Percentiles rank a stretch among this genome's conserved stretches.
These are phyloP conservation scores for Diaporthe longicolla DNA, from an alignment of 2,329 filamentous ascomycete species.

Conservation along the genomic window DNA sequence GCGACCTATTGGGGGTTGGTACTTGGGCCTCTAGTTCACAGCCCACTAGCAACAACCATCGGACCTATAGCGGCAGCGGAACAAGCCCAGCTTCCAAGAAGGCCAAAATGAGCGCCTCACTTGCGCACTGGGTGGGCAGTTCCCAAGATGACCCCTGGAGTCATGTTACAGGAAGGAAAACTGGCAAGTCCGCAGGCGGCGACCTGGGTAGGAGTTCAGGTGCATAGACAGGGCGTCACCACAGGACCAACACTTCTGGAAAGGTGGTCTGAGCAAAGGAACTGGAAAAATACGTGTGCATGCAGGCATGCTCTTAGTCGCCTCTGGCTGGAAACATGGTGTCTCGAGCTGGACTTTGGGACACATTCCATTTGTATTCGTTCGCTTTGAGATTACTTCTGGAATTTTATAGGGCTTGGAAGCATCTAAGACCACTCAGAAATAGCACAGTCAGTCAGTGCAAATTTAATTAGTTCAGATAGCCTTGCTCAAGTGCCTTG, in stretches of 20 bases:
- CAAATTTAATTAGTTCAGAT: background rate
- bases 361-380: too few species aligned
- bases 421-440: background rate
- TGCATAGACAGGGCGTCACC: background rate
- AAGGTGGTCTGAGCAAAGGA: background rate
- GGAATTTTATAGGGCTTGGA: background rate
- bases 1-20: background rate
- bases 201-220: background rate
- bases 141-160: slow-evolving; percentile 21
- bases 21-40: background rate
- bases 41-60: background rate
- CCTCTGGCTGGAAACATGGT: background rate
- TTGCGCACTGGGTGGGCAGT: background rate
- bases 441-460: background rate
- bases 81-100: background rate
- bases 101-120: background rate
- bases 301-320: background rate
- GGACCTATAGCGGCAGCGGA: background rate
- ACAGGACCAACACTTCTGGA: background rate
- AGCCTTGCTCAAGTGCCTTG: fast-evolving
- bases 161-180: background rate
- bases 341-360: slow-evolving; percentile 1
- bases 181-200: background rate
- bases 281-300: background rate
- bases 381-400: background rate